Evolutionary conservation across 768 basidiomycete genomes (phyloP).

Genomic region (Chalciporus piperatus): DNA sequence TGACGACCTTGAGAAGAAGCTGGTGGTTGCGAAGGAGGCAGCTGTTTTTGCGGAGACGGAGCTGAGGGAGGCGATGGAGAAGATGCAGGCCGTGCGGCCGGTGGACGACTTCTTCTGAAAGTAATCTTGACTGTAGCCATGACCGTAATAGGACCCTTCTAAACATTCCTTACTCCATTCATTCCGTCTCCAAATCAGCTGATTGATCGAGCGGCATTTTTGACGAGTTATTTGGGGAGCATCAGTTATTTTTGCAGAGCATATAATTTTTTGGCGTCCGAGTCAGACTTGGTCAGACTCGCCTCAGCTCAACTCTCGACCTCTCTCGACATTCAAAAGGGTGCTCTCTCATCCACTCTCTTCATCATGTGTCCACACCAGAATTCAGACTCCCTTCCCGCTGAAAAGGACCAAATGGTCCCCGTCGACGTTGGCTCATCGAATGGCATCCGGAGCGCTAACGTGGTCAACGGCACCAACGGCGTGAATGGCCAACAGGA

Average conservation of each 20-base stretch:
- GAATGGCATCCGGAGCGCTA: slow-evolving; percentile 40
- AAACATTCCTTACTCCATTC: no score
- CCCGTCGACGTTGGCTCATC: slow-evolving; percentile 51
- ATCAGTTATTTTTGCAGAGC: not conserved
- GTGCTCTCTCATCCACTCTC: not conserved
- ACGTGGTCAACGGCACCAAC: slow-evolving; percentile 37
- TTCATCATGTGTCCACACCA: slow-evolving; percentile 49
- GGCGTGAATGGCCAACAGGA: slow-evolving; percentile 39
- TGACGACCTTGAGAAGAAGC: slow-evolving; percentile 74
- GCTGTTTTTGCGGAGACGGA: slow-evolving; percentile 72
- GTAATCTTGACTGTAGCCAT: no score
- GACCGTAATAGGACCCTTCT: no score
- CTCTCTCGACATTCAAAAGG: not conserved
- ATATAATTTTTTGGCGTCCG: not conserved
- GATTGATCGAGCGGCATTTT: not conserved
- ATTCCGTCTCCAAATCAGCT: no score
- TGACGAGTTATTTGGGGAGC: not conserved
- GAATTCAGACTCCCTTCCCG: slow-evolving; percentile 47
- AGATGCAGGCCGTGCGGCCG: slow-evolving; percentile 55
- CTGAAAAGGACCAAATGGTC: slow-evolving; percentile 64
- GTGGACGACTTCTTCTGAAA: slow-evolving; percentile 36
- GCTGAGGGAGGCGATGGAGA: slow-evolving; percentile 72
- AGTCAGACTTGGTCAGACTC: not conserved
- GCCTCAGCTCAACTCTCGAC: not conserved
- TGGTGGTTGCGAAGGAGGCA: slow-evolving; percentile 67